Conservation (phyloP, 2,329 filamentous ascomycete species). For the Pyrenophora graminea region DNA sequence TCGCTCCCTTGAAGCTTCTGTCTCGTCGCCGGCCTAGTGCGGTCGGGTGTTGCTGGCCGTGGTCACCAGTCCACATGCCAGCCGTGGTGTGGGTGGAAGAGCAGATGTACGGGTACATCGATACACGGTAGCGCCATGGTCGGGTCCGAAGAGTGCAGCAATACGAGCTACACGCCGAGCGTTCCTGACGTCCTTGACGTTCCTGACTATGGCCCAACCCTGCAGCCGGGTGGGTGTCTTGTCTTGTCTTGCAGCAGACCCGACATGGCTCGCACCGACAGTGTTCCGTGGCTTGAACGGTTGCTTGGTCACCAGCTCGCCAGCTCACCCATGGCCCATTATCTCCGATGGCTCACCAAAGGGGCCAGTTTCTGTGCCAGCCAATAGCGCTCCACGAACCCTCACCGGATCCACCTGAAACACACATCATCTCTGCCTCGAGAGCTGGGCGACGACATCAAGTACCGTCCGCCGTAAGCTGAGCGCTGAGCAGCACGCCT, state of each 20-base stretch:
- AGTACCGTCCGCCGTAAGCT: slow-evolving; percentile 13
- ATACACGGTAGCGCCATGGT: neutral
- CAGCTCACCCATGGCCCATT: slow-evolving; percentile 37
- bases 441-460: slow-evolving; percentile 20
- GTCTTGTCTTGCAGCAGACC: slow-evolving; percentile 15
- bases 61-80: slow-evolving; percentile 5
- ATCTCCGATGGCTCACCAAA: slow-evolving; percentile 21
- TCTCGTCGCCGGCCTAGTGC: slow-evolving; percentile 16
- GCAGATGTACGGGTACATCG: neutral
- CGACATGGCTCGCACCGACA: slow-evolving; percentile 23
- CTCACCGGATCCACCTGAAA: slow-evolving; percentile 18
- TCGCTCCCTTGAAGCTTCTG: slow-evolving; percentile 25
- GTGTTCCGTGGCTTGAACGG: slow-evolving; percentile 30
- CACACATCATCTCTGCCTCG: slow-evolving; percentile 21
- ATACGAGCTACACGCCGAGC: slow-evolving; percentile 11
- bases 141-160: neutral
- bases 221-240: slow-evolving; percentile 2
- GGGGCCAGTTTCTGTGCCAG: slow-evolving; percentile 15
- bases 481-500: slow-evolving; percentile 9
- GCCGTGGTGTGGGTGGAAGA: neutral
- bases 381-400: slow-evolving; percentile 24
- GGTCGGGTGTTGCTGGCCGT: slow-evolving; percentile 5
- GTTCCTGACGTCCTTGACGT: neutral
- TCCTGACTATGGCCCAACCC: slow-evolving; percentile 24
- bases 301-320: slow-evolving; percentile 39